Conservation (phyloP, 441 rosid genomes). For the Pelargonium australe region DNA sequence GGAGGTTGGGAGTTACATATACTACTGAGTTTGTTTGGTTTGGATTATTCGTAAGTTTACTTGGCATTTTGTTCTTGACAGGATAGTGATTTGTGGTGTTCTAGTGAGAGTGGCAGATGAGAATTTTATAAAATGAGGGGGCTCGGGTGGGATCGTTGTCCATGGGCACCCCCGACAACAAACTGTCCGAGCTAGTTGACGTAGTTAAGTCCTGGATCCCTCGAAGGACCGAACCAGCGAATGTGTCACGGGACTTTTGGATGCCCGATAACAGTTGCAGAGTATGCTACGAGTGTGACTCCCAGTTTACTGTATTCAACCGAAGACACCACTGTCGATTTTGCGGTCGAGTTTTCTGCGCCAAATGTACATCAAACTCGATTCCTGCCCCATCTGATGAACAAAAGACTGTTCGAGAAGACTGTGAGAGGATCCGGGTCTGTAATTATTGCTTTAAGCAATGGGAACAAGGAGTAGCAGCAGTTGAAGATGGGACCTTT, state of each 20-base stretch:
- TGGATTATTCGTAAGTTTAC: background rate
- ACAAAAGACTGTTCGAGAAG: constrained; percentile 40
- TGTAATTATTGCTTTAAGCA: constrained; percentile 93
- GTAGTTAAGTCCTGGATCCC: constrained; percentile 67
- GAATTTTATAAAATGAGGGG: constrained; percentile 57
- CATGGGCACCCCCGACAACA: constrained; percentile 63
- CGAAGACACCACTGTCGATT: constrained; percentile 92
- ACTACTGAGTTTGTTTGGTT: background rate
- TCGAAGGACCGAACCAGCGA: constrained; percentile 70
- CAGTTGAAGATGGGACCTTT: constrained; percentile 48
- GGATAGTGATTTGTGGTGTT: constrained; percentile 13
- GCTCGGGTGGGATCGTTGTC: constrained; percentile 30
- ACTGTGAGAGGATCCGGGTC: constrained; percentile 76
- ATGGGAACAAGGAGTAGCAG: constrained; percentile 45
- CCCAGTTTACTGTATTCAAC: constrained; percentile 65
- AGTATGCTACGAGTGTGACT: constrained; percentile 92
- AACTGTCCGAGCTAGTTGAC: constrained; percentile 55
- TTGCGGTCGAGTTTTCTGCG: constrained; percentile 93
- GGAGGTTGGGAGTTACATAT: background rate
- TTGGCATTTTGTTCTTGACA: background rate
- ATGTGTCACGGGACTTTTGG: constrained; percentile 93
- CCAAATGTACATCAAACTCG: constrained; percentile 80
- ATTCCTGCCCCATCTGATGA: constrained; percentile 50
- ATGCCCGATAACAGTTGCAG: constrained; percentile 98
- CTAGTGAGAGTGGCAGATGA: constrained; percentile 44